Evolutionary conservation across 2,329 filamentous ascomycete genomes (phyloP), one percentile per base, ranked within the genome.

Genomic region (Alternaria postmessia): DNA sequence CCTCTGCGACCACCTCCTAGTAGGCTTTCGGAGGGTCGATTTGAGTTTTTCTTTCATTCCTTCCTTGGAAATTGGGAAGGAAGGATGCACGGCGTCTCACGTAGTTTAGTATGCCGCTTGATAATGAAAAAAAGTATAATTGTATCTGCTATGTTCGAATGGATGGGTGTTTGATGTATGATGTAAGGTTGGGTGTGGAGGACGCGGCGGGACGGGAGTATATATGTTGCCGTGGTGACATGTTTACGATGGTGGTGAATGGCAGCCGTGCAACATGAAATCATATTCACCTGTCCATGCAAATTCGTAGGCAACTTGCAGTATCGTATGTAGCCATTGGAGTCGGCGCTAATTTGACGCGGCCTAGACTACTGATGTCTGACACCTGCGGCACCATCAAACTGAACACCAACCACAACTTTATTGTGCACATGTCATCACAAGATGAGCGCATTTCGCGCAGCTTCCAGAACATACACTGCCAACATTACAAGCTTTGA

Each of bases 61-160:
- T 59, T 60, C 51, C 28, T 30, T 30, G 32, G 44, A 47, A 26
- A 47, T 60, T 48, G 57, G 54, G 51, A 53, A 55, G 54, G 62
- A 64, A 51, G 55, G 39, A 51, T 62, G 57, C 34, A 48, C 62
- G 59, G 64, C 63, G 61, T 63, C 61, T 58, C 60, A 58, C 44
- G 64, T 70, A 71, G 61, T 54, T 67, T 66, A 66, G 63, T 59
- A 62, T 53, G 49, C 53, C 12, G 47, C 44, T 61, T 62, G 55
- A 57, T 60, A 71, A 71, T 69, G 59, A 61, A 58, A 61, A 66
- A 67, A 26, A 44, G 28, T 54, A 58, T 46, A 59, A 62, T 55
- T 56, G 39, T n/a, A 53, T 16, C 0, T 26, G 30, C 1, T 18
- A 14, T 26, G 0, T 18, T 4, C 1, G 22, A 3, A 1, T 0